Percentiles rank a stretch among this genome's conserved stretches.
Evolutionary conservation across 2,329 filamentous ascomycete genomes (phyloP).

Genomic region (Aspergillus sp.): DNA sequence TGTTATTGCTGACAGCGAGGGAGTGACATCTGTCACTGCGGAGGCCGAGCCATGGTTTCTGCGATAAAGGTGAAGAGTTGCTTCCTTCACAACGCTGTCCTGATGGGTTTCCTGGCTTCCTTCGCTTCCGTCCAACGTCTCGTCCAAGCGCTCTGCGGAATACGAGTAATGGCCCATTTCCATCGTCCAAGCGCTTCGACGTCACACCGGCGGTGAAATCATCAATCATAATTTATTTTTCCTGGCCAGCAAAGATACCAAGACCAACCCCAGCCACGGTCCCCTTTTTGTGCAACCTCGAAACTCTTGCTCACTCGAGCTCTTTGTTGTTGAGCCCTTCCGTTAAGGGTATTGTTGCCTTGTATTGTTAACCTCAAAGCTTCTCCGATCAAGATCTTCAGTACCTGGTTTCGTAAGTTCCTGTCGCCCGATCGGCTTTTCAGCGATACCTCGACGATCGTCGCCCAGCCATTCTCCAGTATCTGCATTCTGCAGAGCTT

Average conservation of each 20-base stretch:
- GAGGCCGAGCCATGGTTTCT: conserved; percentile 1
- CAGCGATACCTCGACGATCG: neutral
- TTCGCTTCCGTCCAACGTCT: neutral
- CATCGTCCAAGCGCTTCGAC: conserved; percentile 1
- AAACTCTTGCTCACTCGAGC: neutral
- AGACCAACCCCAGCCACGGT: conserved; percentile 3
- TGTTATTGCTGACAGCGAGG: neutral
- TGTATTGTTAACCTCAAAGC: neutral
- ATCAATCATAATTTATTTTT: neutral
- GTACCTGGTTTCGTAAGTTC: neutral
- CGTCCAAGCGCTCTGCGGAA: neutral
- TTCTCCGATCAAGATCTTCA: neutral
- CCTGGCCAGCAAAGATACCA: neutral
- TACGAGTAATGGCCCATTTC: neutral
- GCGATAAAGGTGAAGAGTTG: neutral
- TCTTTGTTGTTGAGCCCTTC: neutral
- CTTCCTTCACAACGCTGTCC: neutral
- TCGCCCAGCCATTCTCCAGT: conserved; percentile 2
- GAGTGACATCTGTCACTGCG: neutral
- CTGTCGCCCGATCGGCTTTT: neutral
- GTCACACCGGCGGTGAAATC: conserved; percentile 14
- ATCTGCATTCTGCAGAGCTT: conserved; percentile 2
- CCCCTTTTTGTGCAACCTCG: conserved; percentile 6
- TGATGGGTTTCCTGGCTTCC: neutral
- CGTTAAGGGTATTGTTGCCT: neutral